phyloP scores from a whole-genome alignment of 148 eudicot species.

The Rhododendron ferrugineum region DNA sequence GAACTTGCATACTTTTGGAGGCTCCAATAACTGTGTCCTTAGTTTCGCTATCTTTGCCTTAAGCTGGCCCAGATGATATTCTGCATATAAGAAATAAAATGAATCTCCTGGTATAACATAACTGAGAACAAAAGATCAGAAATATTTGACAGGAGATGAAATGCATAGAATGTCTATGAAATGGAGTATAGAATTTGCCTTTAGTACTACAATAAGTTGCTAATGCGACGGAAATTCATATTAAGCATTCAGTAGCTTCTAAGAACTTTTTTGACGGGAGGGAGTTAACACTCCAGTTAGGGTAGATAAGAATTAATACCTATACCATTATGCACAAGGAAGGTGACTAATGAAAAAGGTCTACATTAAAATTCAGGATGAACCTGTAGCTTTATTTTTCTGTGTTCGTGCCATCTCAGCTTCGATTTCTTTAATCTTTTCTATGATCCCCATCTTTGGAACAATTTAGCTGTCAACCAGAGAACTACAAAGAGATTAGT shows the following conservation, averaged over 20 bases:
- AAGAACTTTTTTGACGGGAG: neutral
- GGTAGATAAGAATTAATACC: neutral
- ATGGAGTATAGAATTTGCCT: neutral
- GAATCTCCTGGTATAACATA: neutral
- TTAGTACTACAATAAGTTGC: neutral
- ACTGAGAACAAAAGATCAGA: neutral
- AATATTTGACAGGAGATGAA: neutral
- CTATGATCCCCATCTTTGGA: constrained; percentile 84
- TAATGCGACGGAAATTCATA: neutral
- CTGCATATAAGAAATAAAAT: constrained; percentile 30
- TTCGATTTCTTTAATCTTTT: constrained; percentile 95
- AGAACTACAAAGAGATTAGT: constrained; percentile 6
- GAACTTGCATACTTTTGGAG: constrained; percentile 81
- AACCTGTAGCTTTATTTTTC: constrained; percentile 99
- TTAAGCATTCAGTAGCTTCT: neutral
- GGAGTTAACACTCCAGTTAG: neutral
- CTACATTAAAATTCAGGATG: neutral
- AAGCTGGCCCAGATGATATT: constrained; percentile 98
- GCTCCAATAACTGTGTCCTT: constrained; percentile 96
- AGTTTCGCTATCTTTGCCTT: constrained; percentile 99
- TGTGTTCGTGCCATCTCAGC: constrained; percentile 99
- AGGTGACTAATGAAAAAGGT: neutral
- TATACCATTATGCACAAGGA: neutral
- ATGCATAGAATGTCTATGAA: neutral
- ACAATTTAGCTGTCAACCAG: constrained; percentile 18